phyloP scores from a whole-genome alignment of 1,139 yeast species.

The Debaryomyces fabryi region DNA sequence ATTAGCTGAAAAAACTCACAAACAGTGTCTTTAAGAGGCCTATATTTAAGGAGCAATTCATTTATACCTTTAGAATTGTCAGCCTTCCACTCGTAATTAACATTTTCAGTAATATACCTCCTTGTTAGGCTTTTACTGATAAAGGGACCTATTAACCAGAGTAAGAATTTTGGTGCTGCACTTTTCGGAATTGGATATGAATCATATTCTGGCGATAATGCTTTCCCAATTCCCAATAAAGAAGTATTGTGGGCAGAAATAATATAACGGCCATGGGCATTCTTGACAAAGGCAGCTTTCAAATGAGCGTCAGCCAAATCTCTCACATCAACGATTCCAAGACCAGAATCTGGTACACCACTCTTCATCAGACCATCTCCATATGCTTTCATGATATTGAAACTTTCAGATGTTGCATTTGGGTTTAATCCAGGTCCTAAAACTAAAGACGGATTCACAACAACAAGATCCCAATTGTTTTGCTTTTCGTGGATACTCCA shows the following conservation, averaged over 20 bases:
- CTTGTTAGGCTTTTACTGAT: constrained; percentile 5
- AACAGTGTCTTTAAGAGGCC: constrained; percentile 17
- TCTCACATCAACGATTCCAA: constrained; percentile 11
- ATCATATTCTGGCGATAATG: constrained; percentile 8
- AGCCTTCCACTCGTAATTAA: constrained; percentile 4
- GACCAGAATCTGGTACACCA: constrained; percentile 7
- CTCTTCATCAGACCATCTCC: constrained; percentile 7
- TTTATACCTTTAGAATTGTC: constrained; percentile 8
- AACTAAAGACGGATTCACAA: constrained; percentile 2
- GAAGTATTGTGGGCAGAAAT: constrained; percentile 10
- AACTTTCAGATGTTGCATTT: constrained; percentile 10
- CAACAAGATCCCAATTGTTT: constrained; percentile 1
- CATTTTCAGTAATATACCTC: constrained; percentile 1
- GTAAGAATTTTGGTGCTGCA: constrained; percentile 3
- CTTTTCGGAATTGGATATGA: constrained; percentile 5
- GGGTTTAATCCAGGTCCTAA: constrained; percentile 5
- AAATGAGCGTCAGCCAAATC: constrained; percentile 12
- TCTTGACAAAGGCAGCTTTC: constrained; percentile 5
- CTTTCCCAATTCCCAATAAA: constrained; percentile 1
- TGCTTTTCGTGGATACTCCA: constrained; percentile 18
- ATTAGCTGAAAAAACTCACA: constrained; percentile 15
- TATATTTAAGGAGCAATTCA: constrained; percentile 16
- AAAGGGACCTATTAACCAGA: constrained; percentile 8
- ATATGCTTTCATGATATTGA: constrained; percentile 6
- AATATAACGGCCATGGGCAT: constrained; percentile 10